Conservation (phyloP, 768 basidiomycete species). For the Pleurotus platypus region DNA sequence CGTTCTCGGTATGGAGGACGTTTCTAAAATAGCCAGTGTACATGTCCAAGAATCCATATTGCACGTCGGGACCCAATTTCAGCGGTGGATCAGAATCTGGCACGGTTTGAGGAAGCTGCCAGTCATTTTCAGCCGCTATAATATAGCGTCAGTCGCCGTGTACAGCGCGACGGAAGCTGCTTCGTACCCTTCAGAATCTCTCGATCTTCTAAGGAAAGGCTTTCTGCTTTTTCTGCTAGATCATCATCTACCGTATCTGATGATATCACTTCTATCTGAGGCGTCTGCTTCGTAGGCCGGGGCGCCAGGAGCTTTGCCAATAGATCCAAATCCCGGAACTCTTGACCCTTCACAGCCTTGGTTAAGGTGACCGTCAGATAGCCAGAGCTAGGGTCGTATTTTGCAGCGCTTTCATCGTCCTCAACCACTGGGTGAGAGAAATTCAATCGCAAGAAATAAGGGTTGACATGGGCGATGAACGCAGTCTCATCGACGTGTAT, state of each 20-base stretch:
- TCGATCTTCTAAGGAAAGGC: slow-evolving; percentile 40
- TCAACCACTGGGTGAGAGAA: slow-evolving; percentile 65
- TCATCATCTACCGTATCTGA: slow-evolving; percentile 20
- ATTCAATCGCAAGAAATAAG: slow-evolving; percentile 79
- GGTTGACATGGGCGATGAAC: slow-evolving; percentile 74
- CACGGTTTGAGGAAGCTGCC: slow-evolving; percentile 69
- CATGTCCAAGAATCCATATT: slow-evolving; percentile 76
- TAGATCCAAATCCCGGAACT: slow-evolving; percentile 76
- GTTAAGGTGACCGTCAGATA: slow-evolving; percentile 70
- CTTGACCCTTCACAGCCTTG: slow-evolving; percentile 62
- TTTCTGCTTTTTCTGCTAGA: background rate
- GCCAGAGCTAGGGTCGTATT: slow-evolving; percentile 78
- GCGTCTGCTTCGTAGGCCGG: slow-evolving; percentile 32
- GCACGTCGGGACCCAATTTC: slow-evolving; percentile 38
- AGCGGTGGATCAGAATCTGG: slow-evolving; percentile 37
- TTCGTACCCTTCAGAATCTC: slow-evolving; percentile 54
- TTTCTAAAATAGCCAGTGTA: slow-evolving; percentile 76
- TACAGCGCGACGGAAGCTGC: background rate
- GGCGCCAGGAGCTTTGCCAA: slow-evolving; percentile 77
- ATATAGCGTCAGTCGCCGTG: background rate
- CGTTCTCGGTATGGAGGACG: slow-evolving; percentile 72
- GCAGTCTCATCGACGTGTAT: slow-evolving; percentile 70
- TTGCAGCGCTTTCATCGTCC: slow-evolving; percentile 67
- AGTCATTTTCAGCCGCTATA: slow-evolving; percentile 72
- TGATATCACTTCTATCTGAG: slow-evolving; percentile 58